Conservation (phyloP, 805 yeast genomes). For the Barnettozyma californica region DNA sequence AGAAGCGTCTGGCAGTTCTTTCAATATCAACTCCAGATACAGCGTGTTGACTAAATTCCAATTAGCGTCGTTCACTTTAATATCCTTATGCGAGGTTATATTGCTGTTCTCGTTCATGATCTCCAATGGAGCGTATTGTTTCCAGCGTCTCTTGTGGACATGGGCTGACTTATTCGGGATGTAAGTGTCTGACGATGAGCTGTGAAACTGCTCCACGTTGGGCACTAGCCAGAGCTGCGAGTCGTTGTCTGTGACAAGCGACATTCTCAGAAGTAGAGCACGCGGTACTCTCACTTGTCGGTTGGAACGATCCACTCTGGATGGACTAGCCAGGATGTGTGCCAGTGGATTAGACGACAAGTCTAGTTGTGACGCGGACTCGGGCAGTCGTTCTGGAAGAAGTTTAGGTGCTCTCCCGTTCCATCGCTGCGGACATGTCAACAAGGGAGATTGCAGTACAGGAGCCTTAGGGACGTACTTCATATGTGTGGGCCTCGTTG, state of each 20-base stretch:
- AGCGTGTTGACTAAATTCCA: conserved; percentile 10
- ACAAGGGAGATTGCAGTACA: conserved; percentile 9
- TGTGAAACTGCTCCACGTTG: conserved; percentile 4
- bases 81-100: conserved; percentile 7
- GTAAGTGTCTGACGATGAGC: conserved; percentile 13
- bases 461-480: conserved; percentile 11
- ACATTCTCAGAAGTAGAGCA: conserved; percentile 7
- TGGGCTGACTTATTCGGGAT: conserved; percentile 6
- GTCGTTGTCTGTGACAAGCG: conserved; percentile 2
- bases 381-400: not conserved
- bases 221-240: conserved; percentile 12
- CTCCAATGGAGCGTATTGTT: conserved; percentile 14
- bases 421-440: conserved; percentile 9
- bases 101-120: conserved; percentile 9
- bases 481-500: not conserved
- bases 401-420: conserved; percentile 4
- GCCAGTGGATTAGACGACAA: conserved; percentile 33
- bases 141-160: conserved; percentile 7
- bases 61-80: conserved; percentile 12
- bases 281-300: conserved; percentile 23
- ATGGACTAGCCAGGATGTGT: conserved; percentile 35
- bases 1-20: not conserved
- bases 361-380: conserved; percentile 11
- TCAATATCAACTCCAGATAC: conserved; percentile 9
- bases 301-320: conserved; percentile 35